A percentile compares a stretch with the other conserved stretches of the same genome.
These are phyloP conservation scores for Nidularia sp. DNA, from an alignment of 768 basidiomycete genomes.

Conservation along the genomic window DNA sequence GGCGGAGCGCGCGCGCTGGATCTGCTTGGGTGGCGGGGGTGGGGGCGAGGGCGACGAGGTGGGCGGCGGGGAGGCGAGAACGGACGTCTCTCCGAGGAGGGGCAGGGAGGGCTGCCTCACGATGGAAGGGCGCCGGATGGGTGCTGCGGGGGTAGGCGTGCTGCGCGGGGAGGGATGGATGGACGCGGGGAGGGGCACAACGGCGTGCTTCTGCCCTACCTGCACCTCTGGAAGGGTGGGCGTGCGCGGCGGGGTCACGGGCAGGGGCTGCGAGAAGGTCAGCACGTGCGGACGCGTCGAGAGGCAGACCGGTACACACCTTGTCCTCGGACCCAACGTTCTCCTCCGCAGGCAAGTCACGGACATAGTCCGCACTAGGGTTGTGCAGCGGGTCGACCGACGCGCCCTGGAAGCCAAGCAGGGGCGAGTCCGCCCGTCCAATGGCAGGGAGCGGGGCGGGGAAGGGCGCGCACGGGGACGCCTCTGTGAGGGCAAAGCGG, in stretches of 20 bases:
- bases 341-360: conserved; percentile 3
- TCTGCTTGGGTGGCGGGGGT: not conserved
- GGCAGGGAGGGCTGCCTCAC: conserved; percentile 9
- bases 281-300: not conserved
- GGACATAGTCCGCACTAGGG: conserved; percentile 8
- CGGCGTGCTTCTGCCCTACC: not conserved
- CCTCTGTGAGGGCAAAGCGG: not conserved
- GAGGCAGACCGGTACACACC: not conserved
- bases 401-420: conserved; percentile 12
- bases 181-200: not conserved
- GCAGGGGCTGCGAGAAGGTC: not conserved
- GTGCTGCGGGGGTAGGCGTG: not conserved
- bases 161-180: not conserved
- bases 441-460: not conserved
- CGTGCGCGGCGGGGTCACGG: not conserved
- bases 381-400: conserved; percentile 12
- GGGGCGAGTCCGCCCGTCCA: conserved; percentile 16
- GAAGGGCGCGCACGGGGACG: not conserved
- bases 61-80: not conserved
- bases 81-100: conserved; percentile 6
- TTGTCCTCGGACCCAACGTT: conserved; percentile 3
- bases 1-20: conserved; percentile 1
- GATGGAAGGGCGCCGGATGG: conserved; percentile 3
- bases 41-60: not conserved
- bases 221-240: not conserved